Base-by-base conservation (phyloP, 805 yeast genomes). In the Kodamaea jinghongensis region DNA sequence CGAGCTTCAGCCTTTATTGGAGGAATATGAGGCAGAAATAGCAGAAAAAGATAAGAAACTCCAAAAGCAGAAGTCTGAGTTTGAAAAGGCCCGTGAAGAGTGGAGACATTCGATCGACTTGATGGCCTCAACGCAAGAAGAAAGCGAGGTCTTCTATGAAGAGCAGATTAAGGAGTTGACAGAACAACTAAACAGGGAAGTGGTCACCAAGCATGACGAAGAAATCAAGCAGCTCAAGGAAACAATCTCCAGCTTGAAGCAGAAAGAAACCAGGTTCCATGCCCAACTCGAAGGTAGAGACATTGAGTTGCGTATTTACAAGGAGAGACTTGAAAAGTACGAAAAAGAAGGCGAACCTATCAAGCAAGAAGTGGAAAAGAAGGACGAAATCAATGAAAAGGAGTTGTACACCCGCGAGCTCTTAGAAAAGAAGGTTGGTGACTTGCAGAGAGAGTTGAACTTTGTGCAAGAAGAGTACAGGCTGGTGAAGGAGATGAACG, bases 101-200 rank as follows among this genome's bases (percentile, higher is more conserved):
- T 65, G 83, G 61, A 56, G 82, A 33, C 77, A 74, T 36, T 79
- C 77, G 12, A 68, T 81, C 35, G 81, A 76, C 43, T 60, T 76
- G 31, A 66, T 81, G 55, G 76, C 78, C 31, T 55, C 61, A 23
- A 78, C 79, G 30, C 78, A 79, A 27, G 72, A 69, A 36, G 83
- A 79, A 43, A 77, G 74, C 42, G 83, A 76, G 44, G 52, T 55
- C 14, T 58, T 75, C 25, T 79, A 73, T 49, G 63, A 69, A 36
- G 56, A 60, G n/a, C 75, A 76, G 44, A 58, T 79, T 35, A 56
- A 56, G 27, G 72, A 70, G 25, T 46, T 68, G 27, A 20, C 23
- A 8, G 23, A 20, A 5, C 23, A 20, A 8, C 8, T 20, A 8
- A 54, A 41, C 20, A 29, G 34, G 35, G 51, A 44, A 20, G 16